Percentiles rank a stretch among this genome's conserved stretches.
phyloP scores from a whole-genome alignment of 805 yeast species.

The Saccharomyces eubayanus region DNA sequence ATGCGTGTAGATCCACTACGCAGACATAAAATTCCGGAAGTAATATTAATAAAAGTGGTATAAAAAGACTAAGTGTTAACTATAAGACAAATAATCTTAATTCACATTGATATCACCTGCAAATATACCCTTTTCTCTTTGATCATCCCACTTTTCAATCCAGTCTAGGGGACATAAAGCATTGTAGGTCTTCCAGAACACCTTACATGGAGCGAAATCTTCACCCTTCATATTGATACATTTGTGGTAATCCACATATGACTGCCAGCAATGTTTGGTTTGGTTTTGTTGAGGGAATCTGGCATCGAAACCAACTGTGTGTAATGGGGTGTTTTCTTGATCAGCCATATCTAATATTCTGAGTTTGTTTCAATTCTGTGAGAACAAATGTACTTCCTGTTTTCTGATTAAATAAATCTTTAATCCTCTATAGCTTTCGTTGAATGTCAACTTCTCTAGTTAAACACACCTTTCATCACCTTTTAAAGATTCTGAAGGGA shows the following conservation, averaged over 20 bases:
- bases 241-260: conserved; percentile 95
- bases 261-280: conserved; percentile 97
- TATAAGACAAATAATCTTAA: background rate
- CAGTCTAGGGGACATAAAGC: conserved; percentile 80
- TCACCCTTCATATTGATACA: conserved; percentile 96
- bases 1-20: background rate
- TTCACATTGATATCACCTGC: conserved; percentile 39
- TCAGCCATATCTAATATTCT: conserved; percentile 9
- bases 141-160: conserved; percentile 84
- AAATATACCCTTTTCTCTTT: conserved; percentile 57
- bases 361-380: background rate
- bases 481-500: background rate
- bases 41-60: background rate
- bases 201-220: conserved; percentile 95
- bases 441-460: background rate
- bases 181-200: conserved; percentile 83
- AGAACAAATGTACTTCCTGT: background rate
- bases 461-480: background rate
- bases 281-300: conserved; percentile 97
- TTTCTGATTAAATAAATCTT: background rate
- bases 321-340: conserved; percentile 38
- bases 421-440: background rate
- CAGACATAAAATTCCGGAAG: background rate
- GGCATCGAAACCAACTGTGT: conserved; percentile 74
- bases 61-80: background rate